Conservation (phyloP, 2,329 filamentous ascomycete species). For the Fusarium annulatum region DNA sequence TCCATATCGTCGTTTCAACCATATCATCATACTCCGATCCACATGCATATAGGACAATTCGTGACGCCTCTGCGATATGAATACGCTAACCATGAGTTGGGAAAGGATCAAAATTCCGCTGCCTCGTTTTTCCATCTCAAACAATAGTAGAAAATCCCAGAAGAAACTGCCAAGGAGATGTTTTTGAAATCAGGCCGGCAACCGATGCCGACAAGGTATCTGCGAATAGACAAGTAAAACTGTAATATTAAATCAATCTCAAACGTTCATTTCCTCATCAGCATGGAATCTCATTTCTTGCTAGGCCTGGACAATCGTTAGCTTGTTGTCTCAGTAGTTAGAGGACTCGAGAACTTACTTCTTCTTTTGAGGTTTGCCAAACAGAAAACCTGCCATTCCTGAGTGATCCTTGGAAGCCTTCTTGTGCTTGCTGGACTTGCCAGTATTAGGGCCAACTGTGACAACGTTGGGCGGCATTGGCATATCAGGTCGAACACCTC, state of each 20-base stretch:
- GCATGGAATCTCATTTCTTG: constrained; percentile 38
- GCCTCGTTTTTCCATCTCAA: constrained; percentile 29
- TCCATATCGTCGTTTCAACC: constrained; percentile 38
- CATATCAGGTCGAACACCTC: constrained; percentile 2
- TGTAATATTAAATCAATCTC: constrained; percentile 27
- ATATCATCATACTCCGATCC: constrained; percentile 46
- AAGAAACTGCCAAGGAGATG: constrained; percentile 17
- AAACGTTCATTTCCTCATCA: constrained; percentile 39
- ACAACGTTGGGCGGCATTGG: constrained; percentile 38
- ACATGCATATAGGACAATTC: constrained; percentile 45
- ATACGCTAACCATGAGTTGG: constrained; percentile 39
- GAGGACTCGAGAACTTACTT: constrained; percentile 40
- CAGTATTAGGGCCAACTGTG: constrained; percentile 31
- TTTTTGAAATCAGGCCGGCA: constrained; percentile 37
- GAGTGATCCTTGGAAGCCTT: constrained; percentile 34
- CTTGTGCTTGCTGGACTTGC: constrained; percentile 41
- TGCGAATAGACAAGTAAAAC: constrained; percentile 39
- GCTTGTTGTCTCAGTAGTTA: background rate
- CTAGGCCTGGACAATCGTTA: constrained; percentile 28
- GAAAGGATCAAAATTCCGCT: constrained; percentile 32
- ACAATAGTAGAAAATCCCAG: constrained; percentile 17
- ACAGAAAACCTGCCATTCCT: constrained; percentile 41
- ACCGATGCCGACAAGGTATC: constrained; percentile 42
- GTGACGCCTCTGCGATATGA: constrained; percentile 41
- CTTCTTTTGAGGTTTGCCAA: constrained; percentile 47